Evolutionary conservation across 352 stramenopile species (phyloP), one percentile per base, ranked within the genome.

Genomic region (Ophiocytium majus): DNA sequence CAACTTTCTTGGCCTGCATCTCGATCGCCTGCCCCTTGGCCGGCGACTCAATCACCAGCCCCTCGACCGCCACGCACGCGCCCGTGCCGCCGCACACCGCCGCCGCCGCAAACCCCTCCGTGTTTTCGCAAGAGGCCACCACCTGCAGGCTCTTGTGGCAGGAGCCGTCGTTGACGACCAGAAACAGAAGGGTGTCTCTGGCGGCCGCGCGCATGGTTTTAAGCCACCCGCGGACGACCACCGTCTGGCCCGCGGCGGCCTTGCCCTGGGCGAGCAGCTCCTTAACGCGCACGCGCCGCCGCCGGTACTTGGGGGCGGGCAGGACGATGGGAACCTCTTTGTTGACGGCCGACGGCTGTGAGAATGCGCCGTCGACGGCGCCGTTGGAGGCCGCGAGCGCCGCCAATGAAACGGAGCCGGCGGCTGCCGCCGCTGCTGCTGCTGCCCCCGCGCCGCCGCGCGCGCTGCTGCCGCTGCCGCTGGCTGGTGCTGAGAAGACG

Each of bases 101-200:
- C 36, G 80, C 83, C n/a, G 37, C 83, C 14, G 79, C 80, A 63
- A 89, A 89, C 0, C 86, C 86, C 19, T 83, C 63, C 28, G 83
- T 82, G 17, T 36, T 34, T 9, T 86, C 81, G 17, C 10, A 28
- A 23, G 83, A 82, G 0, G 34, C 34, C 28, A 89, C 85, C 28
- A 82, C 86, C 82, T 91, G 81, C 50, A 89, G 34, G 43, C 92
- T 93, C 82, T 93, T 91, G 0, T 91, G 95, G 76, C 92, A 92
- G 32, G 94, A 98, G 79, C 96, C 96, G 86, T 98, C 96, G 90
- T 96, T 98, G 71, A 98, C 87, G 90, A 97, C 95, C 43, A 98
- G 89, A 89, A 98, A 98, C 64, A 95, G 91, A 66, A 98, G 93
- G 57, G 94, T 91, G 43, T 93, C 94, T 63, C 95, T 95, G 76